Evolutionary conservation across 2,329 filamentous ascomycete species (phyloP).

Genomic region (Phyllosticta paracitricarpa): DNA sequence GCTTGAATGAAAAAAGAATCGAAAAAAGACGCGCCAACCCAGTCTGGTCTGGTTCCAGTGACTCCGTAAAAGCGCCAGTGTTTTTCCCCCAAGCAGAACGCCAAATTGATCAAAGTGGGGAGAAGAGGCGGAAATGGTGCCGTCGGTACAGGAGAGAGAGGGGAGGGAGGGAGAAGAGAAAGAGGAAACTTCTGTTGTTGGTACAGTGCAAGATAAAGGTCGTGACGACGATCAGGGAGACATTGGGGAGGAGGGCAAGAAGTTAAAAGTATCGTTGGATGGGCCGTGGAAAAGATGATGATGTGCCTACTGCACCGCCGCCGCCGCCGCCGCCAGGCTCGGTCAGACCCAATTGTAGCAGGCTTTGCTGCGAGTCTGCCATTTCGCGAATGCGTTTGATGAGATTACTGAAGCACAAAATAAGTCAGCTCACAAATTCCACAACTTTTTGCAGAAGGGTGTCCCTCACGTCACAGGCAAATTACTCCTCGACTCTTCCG

Average conservation of each 20-base stretch:
- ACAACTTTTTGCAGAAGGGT: neutral
- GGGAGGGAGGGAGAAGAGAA: neutral
- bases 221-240: neutral
- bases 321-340: neutral
- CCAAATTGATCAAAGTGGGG: too few relatives aligned
- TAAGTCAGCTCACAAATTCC: neutral
- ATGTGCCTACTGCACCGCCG: neutral
- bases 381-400: conserved; percentile 38
- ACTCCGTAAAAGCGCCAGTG: too few relatives aligned
- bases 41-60: too few relatives aligned
- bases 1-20: too few relatives aligned
- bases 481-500: conserved; percentile 35
- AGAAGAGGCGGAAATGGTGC: too few relatives aligned
- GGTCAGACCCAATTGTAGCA: conserved; percentile 5
- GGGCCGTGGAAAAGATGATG: neutral
- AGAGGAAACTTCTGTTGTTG: neutral
- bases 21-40: too few relatives aligned
- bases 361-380: conserved; percentile 21
- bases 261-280: neutral
- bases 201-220: neutral
- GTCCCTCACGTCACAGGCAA: conserved; percentile 30
- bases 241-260: neutral
- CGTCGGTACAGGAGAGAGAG: neutral
- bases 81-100: too few relatives aligned
- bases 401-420: conserved; percentile 23